Evolutionary conservation across 305 asterid genomes (phyloP).

Genomic region (Rubia peregrina): DNA sequence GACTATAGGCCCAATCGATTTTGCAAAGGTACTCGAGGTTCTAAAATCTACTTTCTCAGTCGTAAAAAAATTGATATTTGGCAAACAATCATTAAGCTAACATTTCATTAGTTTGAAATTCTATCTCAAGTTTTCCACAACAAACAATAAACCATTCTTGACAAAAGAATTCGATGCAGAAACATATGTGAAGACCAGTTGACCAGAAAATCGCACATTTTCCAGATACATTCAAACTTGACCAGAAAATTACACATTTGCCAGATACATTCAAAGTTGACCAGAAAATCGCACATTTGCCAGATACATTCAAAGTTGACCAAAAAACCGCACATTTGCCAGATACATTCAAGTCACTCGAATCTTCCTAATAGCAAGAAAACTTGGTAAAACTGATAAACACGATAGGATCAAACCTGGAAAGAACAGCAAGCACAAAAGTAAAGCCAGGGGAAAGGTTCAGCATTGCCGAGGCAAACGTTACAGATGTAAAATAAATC

Average conservation of each 20-base stretch:
- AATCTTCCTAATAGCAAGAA: background rate
- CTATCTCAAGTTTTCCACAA: background rate
- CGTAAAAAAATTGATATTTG: conserved; percentile 33
- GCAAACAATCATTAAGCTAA: conserved; percentile 8
- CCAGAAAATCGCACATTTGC: too few species aligned
- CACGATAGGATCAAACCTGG: conserved; percentile 42
- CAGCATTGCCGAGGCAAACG: conserved; percentile 84
- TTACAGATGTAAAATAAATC: conserved; percentile 62
- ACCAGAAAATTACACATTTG: too few species aligned
- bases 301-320: too few species aligned
- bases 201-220: background rate
- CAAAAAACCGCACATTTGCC: too few species aligned
- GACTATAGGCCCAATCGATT: conserved; percentile 55
- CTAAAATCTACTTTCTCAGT: conserved; percentile 57
- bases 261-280: too few species aligned
- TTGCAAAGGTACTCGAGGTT: conserved; percentile 56
- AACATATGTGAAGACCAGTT: background rate
- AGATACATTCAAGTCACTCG: too few species aligned
- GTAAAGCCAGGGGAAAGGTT: conserved; percentile 86
- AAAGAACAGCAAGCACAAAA: conserved; percentile 60
- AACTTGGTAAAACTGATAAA: background rate
- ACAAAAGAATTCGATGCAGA: background rate
- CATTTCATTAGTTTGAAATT: background rate
- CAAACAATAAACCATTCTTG: background rate
- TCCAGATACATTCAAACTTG: too few species aligned